These are phyloP conservation scores for Cladorrhinum samala DNA, from an alignment of 495 filamentous ascomycete species.

Conservation along the genomic window DNA sequence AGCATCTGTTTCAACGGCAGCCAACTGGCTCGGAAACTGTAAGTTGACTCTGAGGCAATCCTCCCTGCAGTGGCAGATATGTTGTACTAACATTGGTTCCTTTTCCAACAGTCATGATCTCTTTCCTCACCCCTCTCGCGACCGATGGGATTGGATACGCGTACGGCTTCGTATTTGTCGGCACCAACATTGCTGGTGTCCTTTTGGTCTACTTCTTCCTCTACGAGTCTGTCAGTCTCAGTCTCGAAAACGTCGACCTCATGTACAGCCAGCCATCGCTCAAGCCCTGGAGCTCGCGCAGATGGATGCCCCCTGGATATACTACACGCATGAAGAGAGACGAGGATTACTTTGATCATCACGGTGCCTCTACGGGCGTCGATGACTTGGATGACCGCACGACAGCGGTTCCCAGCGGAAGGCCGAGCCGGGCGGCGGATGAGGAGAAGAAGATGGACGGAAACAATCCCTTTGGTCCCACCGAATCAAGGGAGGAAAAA, in stretches of 20 bases:
- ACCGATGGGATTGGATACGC: slow-evolving; percentile 59
- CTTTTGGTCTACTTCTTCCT: slow-evolving; percentile 73
- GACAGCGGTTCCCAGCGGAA: slow-evolving; percentile 10
- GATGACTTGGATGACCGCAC: slow-evolving; percentile 12
- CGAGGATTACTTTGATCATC: slow-evolving; percentile 12
- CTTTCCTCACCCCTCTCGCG: slow-evolving; percentile 79
- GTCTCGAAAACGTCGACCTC: slow-evolving; percentile 66
- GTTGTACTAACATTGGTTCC: background rate
- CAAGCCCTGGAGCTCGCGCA: slow-evolving; percentile 57
- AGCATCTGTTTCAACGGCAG: slow-evolving; percentile 65
- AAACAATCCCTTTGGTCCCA: background rate
- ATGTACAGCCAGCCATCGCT: slow-evolving; percentile 63
- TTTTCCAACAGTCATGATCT: slow-evolving; percentile 51
- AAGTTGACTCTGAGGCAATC: too few species aligned
- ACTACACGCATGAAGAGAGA: slow-evolving; percentile 24
- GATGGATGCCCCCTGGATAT: slow-evolving; percentile 52
- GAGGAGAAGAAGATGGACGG: slow-evolving; percentile 11
- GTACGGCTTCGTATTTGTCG: slow-evolving; percentile 78
- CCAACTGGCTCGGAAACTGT: slow-evolving; percentile 78
- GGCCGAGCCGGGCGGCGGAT: slow-evolving; percentile 11
- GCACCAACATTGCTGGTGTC: slow-evolving; percentile 58
- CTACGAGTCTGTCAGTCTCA: slow-evolving; percentile 60
- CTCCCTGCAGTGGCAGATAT: background rate
- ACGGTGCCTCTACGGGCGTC: background rate
- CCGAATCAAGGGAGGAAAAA: slow-evolving; percentile 3